Evolutionary conservation across 1,139 yeast species (phyloP).

Genomic region (Insectozyma bohioensis): DNA sequence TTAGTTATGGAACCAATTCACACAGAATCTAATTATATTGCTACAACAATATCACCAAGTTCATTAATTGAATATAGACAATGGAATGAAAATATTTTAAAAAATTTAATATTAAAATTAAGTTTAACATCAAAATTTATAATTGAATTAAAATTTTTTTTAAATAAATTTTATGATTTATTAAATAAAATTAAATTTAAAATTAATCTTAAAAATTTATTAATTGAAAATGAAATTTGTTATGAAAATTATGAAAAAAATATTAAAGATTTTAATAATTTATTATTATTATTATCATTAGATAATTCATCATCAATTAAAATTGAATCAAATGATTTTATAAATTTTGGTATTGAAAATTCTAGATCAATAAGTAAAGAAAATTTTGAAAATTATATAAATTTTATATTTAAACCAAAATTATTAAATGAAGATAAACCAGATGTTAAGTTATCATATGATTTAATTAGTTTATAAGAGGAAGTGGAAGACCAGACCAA

Average conservation of each 20-base stretch:
- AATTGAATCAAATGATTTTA: slow-evolving; percentile 1
- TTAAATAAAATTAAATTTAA: background rate
- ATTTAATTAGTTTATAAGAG: slow-evolving; percentile 6
- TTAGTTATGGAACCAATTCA: no score
- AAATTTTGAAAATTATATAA: slow-evolving; percentile 6
- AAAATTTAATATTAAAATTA: no score
- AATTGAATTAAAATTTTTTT: background rate
- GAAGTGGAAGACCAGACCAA: no score
- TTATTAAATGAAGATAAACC: slow-evolving; percentile 3
- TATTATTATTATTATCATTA: no score
- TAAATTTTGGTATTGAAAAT: background rate
- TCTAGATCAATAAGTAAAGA: slow-evolving; percentile 2
- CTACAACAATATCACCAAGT: background rate
- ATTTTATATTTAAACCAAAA: slow-evolving; percentile 1
- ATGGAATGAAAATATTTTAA: no score
- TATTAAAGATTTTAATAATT: background rate
- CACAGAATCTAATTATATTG: no score
- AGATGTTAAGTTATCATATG: slow-evolving; percentile 6
- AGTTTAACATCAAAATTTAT: no score
- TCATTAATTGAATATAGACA: background rate
- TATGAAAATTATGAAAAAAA: no score
- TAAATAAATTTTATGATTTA: no score
- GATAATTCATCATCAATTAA: no score
- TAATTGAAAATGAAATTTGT: background rate
- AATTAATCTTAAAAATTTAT: background rate